Evolutionary conservation across 2,329 filamentous ascomycete species (phyloP).

Genomic region (Ophiocordyceps camponoti-leonardi): DNA sequence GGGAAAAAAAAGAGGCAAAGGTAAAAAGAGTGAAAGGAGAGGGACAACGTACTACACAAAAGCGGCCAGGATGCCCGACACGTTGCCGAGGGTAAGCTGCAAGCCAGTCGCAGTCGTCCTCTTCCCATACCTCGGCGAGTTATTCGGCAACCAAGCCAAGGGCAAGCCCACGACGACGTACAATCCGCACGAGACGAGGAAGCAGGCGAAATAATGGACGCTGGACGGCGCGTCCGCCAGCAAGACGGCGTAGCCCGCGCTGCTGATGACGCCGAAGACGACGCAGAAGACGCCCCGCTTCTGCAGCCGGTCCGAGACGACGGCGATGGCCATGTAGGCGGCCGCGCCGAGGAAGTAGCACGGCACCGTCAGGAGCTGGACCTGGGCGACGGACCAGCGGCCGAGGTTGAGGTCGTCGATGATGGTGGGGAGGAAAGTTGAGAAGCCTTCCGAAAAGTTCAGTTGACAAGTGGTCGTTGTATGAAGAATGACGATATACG

Average conservation of each 20-base stretch:
- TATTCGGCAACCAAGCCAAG: slow-evolving; percentile 44
- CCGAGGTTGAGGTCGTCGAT: slow-evolving; percentile 44
- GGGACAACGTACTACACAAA: slow-evolving; percentile 35
- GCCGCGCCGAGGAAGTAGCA: slow-evolving; percentile 59
- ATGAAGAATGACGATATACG: too few species aligned
- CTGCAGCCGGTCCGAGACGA: slow-evolving; percentile 50
- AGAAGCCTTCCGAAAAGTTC: too few species aligned
- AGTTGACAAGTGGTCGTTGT: too few species aligned
- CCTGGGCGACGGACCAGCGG: slow-evolving; percentile 41
- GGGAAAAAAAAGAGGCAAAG: neutral
- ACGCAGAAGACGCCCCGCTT: slow-evolving; percentile 47
- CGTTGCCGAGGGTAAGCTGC: slow-evolving; percentile 55
- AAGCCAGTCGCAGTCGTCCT: slow-evolving; percentile 54
- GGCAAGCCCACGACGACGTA: slow-evolving; percentile 43
- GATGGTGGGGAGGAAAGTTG: slow-evolving; percentile 65
- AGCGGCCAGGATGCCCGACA: slow-evolving; percentile 54
- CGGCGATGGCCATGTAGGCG: slow-evolving; percentile 48
- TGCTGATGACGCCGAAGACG: slow-evolving; percentile 42
- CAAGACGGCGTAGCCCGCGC: slow-evolving; percentile 52
- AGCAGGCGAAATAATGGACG: slow-evolving; percentile 58
- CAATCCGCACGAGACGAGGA: slow-evolving; percentile 57
- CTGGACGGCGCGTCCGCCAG: slow-evolving; percentile 41
- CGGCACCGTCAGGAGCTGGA: slow-evolving; percentile 63
- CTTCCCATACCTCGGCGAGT: slow-evolving; percentile 60
- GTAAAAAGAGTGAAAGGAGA: neutral